Base-by-base conservation (phyloP, 2,329 filamentous ascomycete genomes). In the Aschersonia sp. region DNA sequence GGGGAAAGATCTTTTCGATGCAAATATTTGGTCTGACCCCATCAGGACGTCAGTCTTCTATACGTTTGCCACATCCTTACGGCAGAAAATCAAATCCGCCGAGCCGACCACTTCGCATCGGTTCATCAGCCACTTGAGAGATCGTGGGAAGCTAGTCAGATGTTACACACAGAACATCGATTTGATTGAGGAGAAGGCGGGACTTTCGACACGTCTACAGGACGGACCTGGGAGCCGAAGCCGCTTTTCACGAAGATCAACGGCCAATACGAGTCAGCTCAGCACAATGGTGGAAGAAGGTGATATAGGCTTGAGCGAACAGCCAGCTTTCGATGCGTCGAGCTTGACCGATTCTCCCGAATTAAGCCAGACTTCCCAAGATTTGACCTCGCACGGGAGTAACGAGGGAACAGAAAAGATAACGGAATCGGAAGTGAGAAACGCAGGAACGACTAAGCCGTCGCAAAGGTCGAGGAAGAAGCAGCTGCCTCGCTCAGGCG, bases 101-200 rank as follows among this genome's bases (percentile, higher is more conserved):
- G 64, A 73, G 46, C 81, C 81, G 0, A 85, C 81, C 1, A 68
- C 69, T 14, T 82, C 79, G 1, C 82, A 87, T 62, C 75, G 74
- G 48, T 85, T 87, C 58, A 81, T 87, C 54, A 73, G 76, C 42
- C 75, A 79, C 35, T 68, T 87, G 5, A 72, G 80, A 43, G 79
- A 85, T 57, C 72, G 76, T 4, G 79, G 81, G 4, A 81, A 83
- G 52, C 68, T 87, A 5, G 79, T 85, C 33, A 69, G 82, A 40
- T 84, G 81, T 56, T 87, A 87, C 56, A 86, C 82, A 0, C 82
- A 87, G 54, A 87, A 86, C 53, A 86, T 87, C 53, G 82, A 87
- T 54, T 78, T 79, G 51, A 76, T 87, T 6, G 83, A 87, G 58
- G 78, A 81, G 56, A 79, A 82, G 49, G 79, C 84, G 42, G 82